Conservation (phyloP, 1,284 basidiomycete species). For the Melampsora abietis-canadensis region DNA sequence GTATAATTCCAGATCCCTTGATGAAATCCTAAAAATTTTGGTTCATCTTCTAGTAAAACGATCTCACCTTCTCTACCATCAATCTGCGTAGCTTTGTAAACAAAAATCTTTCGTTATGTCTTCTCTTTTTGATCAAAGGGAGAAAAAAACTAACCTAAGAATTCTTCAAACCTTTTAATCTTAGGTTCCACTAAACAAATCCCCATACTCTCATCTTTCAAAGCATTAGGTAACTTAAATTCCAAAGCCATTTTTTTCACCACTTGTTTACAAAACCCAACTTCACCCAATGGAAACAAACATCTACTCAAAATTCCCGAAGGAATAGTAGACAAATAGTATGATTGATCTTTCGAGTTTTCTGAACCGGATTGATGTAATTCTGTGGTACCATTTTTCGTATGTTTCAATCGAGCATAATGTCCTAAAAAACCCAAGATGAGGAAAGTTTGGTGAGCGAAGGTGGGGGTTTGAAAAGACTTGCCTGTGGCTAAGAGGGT, state of each 20-base stretch:
- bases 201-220: conserved; percentile 84
- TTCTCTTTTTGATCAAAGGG: not conserved
- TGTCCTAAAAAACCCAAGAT: conserved; percentile 62
- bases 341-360: conserved; percentile 80
- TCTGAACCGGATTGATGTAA: conserved; percentile 66
- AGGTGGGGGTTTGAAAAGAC: conserved; percentile 41
- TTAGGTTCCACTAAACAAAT: conserved; percentile 86
- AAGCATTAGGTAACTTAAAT: conserved; percentile 70
- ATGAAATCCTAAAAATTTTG: conserved; percentile 62
- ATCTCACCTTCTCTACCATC: conserved; percentile 66
- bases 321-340: conserved; percentile 78
- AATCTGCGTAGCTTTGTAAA: conserved; percentile 70
- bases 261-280: conserved; percentile 62
- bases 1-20: conserved; percentile 82
- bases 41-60: conserved; percentile 61
- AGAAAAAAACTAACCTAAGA: conserved; percentile 62
- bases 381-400: conserved; percentile 39
- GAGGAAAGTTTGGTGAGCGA: not conserved
- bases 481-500: conserved; percentile 75
- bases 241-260: conserved; percentile 74
- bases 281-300: conserved; percentile 71
- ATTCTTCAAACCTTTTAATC: conserved; percentile 68
- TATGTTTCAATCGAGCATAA: conserved; percentile 65
- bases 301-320: conserved; percentile 65
- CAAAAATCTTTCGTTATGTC: not conserved